Base-by-base conservation (phyloP, 441 rosid genomes). In the Iberis amara region DNA sequence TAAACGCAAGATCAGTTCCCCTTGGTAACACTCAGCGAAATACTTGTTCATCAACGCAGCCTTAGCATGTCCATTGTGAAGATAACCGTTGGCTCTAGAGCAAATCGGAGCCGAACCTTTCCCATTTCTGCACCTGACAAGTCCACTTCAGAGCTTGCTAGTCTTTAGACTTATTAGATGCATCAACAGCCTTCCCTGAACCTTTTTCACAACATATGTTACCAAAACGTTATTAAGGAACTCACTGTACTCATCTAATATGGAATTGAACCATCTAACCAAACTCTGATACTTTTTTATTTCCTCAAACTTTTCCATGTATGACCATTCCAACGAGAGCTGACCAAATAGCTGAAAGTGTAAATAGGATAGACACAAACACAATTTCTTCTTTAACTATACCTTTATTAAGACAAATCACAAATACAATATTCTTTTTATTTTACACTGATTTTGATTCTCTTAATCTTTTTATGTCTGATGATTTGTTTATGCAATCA, bases 81-180 rank as follows among this genome's bases (percentile, higher is more conserved):
- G 96, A 73, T 66, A 91, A 37, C 98, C 96, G n/a, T 91, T 33
- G 98, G 95, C 52, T 88, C 96, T 2, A 95, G 95, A 10, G 98
- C 94, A 72, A 91, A 91, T 21, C 96, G 76, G 68, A 88, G 71
- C 4, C 76, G 57, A 26, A 91, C 94, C 63, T 82, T 80, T 39
- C 98, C 94, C 26, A 74, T 10, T 57, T 83, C 94, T 61, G 96
- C 95, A 42, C 69, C 77, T 0, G 96, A 91, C 62, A 91, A 81
- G 65, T 83, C 89, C 7, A 91, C 76, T 69, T 82, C 89, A 57
- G 63, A 42, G 55, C 70, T 56, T 48, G 64, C 35, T 68, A 74
- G 57, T 75, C 86, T 64, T 75, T 79, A 26, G 72, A 31, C 66
- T 71, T 79, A 4, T 71, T 26, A 11, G 66, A 54, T 14, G 71